Base-by-base conservation (phyloP, 2,329 filamentous ascomycete genomes). In the Pezizomycotina sp. region DNA sequence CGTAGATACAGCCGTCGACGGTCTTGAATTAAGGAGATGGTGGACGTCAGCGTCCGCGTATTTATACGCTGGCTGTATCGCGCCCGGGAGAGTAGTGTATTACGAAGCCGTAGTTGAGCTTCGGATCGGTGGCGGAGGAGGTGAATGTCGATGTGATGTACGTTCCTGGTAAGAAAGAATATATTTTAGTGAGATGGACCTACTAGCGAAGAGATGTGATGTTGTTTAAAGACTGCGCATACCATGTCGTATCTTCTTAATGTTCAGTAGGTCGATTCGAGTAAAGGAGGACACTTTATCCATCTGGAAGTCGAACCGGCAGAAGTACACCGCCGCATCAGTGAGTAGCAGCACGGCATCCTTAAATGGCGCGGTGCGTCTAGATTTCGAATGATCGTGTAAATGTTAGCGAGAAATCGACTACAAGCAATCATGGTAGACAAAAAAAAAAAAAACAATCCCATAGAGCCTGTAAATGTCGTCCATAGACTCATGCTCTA, bases 281-380 rank as follows among this genome's bases (percentile, higher is more conserved):
- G 95, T 84, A 55, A 93, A 95, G 0, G 78, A 83, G 8, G 77
- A 76, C 1, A 98, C 80, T 55, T 95, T 95, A 59, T 95, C 89
- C 5, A 83, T 75, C 45, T 79, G 78, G 83, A 86, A 95, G 57
- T 95, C 83, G 50, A 95, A 84, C 9, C 80, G 73, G 55, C 84
- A 93, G 43, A 81, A 73, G 54, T 95, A 95, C 2, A 95, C 56
- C 0, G 83, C 86, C 0, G 67, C 65, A 47, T 92, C 77, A 0
- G 89, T 95, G 20, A 98, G 62, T 0, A 98, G 64, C 1, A 98
- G 64, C 1, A 98, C 78, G 0, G 77, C 77, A 53, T 98, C 86
- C 50, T 92, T 82, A 47, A 95, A 79, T 0, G 82, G 77, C 23
- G 75, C 63, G 0, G 64, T 67, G 3, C 77, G 69, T 33, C 63